phyloP scores from a whole-genome alignment of 2,329 filamentous ascomycete species.

The Septoria linicola region DNA sequence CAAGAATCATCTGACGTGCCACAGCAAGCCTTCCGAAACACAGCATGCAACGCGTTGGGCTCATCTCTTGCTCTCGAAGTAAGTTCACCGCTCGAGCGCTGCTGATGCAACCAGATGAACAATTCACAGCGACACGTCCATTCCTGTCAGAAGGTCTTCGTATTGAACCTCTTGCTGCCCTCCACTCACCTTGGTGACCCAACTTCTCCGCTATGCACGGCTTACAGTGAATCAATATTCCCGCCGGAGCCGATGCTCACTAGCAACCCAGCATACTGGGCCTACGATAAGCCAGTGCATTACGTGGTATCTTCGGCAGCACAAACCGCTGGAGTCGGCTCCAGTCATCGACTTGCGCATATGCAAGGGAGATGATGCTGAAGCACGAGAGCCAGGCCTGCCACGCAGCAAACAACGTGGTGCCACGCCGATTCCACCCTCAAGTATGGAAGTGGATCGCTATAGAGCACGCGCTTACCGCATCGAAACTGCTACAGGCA shows the following conservation, averaged over 20 bases:
- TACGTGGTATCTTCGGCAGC: background rate
- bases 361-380: constrained; percentile 1
- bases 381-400: background rate
- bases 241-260: no score
- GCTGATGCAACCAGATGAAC: background rate
- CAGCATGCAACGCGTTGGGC: constrained; percentile 8
- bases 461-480: no score
- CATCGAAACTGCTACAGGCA: no score
- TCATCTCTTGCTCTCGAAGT: constrained; percentile 1
- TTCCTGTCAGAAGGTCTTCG: no score
- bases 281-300: no score
- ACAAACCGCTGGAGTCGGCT: background rate
- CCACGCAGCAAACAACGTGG: constrained; percentile 14
- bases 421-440: constrained; percentile 7
- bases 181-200: no score
- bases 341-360: background rate
- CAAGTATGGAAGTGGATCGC: no score
- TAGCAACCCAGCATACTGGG: no score
- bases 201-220: no score
- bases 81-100: background rate
- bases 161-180: no score
- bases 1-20: background rate
- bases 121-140: background rate
- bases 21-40: constrained; percentile 11
- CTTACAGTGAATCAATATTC: no score